A percentile compares a stretch with the other conserved stretches of the same genome.
These are phyloP conservation scores for Odonthalia washingtoniensis DNA, from an alignment of 31 red algal species.

Conservation along the genomic window DNA sequence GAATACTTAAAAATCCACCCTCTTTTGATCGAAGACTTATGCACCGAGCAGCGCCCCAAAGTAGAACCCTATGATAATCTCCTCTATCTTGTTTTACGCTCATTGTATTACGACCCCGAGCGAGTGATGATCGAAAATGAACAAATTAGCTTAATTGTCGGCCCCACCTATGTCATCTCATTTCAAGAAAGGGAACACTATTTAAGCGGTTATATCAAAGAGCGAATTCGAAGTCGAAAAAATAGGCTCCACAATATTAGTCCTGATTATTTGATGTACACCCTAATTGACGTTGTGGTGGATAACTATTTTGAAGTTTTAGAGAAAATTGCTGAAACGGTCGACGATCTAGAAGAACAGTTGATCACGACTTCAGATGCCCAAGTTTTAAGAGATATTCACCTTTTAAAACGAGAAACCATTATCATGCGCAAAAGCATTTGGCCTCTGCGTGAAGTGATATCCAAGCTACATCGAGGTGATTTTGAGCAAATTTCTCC, in stretches of 20 bases:
- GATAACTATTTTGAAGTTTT: slow-evolving; percentile 32
- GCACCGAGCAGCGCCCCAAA: slow-evolving; percentile 22
- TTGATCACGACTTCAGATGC: neutral
- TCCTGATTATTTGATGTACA: slow-evolving; percentile 23
- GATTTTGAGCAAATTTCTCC: neutral
- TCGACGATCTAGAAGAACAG: slow-evolving; percentile 28
- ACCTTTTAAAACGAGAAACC: slow-evolving; percentile 10
- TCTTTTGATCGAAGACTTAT: slow-evolving; percentile 13
- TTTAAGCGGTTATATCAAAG: neutral
- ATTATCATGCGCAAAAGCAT: slow-evolving; percentile 24
- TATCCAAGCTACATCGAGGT: neutral
- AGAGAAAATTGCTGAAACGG: slow-evolving; percentile 1
- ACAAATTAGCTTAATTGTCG: slow-evolving; percentile 6
- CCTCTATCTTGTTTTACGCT: neutral
- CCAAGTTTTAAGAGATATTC: slow-evolving; percentile 11
- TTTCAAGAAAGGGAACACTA: slow-evolving; percentile 27
- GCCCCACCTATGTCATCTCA: neutral
- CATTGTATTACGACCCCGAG: slow-evolving; percentile 12
- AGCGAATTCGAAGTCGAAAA: slow-evolving; percentile 9
- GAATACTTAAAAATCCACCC: slow-evolving; percentile 30
- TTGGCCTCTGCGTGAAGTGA: slow-evolving; percentile 17
- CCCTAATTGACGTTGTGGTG: slow-evolving; percentile 27
- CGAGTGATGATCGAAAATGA: neutral
- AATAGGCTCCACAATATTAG: neutral
- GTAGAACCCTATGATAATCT: slow-evolving; percentile 10